A percentile compares a stretch with the other conserved stretches of the same genome.
These are phyloP conservation scores for Ascochyta clinopodiicola DNA, from an alignment of 2,329 filamentous ascomycete genomes.

Conservation along the genomic window DNA sequence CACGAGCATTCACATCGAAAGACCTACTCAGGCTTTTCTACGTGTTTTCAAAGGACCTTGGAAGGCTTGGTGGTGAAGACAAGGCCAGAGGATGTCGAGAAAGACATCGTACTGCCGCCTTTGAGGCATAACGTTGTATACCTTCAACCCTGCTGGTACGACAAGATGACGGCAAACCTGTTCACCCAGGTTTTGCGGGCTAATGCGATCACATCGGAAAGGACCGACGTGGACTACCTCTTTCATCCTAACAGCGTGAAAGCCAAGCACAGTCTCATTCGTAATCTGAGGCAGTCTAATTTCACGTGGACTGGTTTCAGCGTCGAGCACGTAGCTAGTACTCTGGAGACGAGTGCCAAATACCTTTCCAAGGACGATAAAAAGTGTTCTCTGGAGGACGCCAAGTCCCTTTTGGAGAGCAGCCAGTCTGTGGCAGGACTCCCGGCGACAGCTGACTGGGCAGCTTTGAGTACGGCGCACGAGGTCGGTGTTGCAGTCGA, in stretches of 20 bases:
- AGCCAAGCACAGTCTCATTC: conserved; percentile 71
- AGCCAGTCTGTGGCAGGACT: conserved; percentile 70
- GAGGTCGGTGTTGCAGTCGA: conserved; percentile 78
- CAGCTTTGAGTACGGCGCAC: conserved; percentile 71
- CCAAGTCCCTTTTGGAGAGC: conserved; percentile 65
- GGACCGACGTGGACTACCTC: conserved; percentile 84
- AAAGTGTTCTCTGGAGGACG: conserved; percentile 66
- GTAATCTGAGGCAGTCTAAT: conserved; percentile 80
- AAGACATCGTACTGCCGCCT: conserved; percentile 70
- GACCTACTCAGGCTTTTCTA: conserved; percentile 61
- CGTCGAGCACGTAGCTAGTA: conserved; percentile 65
- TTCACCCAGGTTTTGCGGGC: conserved; percentile 85
- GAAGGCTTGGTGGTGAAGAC: conserved; percentile 84
- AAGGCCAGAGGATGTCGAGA: conserved; percentile 70
- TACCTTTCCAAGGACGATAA: conserved; percentile 72
- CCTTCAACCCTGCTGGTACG: conserved; percentile 82
- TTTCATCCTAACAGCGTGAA: conserved; percentile 79
- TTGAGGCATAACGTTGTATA: conserved; percentile 75
- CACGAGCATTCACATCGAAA: conserved; percentile 57
- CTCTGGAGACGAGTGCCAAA: conserved; percentile 69
- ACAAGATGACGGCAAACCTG: conserved; percentile 81
- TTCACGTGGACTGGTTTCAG: conserved; percentile 87
- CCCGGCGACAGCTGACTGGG: conserved; percentile 67
- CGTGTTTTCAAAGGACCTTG: conserved; percentile 72
- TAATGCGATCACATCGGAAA: conserved; percentile 87